Conservation (phyloP, 2,329 filamentous ascomycete genomes). For the Neocucurbitaria cava region DNA sequence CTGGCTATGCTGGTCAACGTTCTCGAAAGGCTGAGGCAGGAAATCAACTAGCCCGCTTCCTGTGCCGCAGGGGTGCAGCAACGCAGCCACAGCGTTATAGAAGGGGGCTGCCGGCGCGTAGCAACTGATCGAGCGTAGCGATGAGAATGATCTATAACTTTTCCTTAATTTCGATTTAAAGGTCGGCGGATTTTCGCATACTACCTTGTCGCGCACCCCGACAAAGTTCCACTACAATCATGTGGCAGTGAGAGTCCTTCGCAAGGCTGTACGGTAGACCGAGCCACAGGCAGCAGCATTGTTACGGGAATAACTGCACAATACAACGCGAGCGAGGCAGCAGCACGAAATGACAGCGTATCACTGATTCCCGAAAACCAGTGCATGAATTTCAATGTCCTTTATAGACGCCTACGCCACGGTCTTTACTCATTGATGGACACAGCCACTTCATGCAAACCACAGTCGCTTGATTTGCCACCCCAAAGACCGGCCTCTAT, state of each 20-base stretch:
- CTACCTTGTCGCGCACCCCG: neutral
- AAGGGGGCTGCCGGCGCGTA: conserved; percentile 1
- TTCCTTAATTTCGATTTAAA: neutral
- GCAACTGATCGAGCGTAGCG: neutral
- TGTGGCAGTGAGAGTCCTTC: too few relatives aligned
- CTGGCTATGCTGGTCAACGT: neutral
- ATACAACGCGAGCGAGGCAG: conserved; percentile 8
- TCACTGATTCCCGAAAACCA: neutral
- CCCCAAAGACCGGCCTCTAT: neutral
- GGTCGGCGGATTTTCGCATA: neutral
- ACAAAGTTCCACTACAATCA: neutral
- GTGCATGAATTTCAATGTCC: conserved; percentile 9
- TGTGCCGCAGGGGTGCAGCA: neutral
- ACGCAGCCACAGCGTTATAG: neutral
- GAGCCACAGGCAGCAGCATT: conserved; percentile 3
- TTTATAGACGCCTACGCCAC: neutral
- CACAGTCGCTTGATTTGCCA: neutral
- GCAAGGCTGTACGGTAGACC: neutral
- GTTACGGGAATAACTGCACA: neutral
- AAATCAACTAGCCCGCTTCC: neutral
- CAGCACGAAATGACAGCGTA: neutral
- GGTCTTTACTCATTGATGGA: neutral
- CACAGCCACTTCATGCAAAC: conserved; percentile 2
- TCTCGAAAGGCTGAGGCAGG: neutral
- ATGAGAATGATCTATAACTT: neutral